Evolutionary conservation across 106 monocot genomes (phyloP), one percentile per base, ranked within the genome.

Genomic region (Hemerocallis citrina): DNA sequence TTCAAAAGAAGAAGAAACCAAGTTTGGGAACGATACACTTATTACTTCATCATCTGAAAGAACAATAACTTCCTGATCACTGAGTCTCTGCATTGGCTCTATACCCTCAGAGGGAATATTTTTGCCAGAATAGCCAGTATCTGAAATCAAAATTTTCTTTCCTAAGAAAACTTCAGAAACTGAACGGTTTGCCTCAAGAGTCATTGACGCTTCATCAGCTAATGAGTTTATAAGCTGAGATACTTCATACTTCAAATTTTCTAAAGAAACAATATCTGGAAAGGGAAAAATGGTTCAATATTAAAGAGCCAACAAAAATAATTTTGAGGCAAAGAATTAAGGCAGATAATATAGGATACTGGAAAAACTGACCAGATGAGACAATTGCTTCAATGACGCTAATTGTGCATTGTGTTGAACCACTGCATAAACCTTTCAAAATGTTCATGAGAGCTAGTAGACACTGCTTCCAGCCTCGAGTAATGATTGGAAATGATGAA

Each of bases 391-490:
- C 79, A 49, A 85, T 73, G 7, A 60, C 63, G 24, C 33, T 73
- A 52, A 80, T 47, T n/a, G 44, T 61, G 62, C 34, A 56, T 68
- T 57, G 43, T 21, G 20, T 15, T 20, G 33, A 72, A 62, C 25
- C 36, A 52, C 36, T 52, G 41, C 28, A 44, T 64, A 66, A 91
- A 40, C 46, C 50, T 74, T 73, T 84, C 7, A 98, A 48, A 75
- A 75, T 51, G 51, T 65, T 73, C 19, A 85, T 44, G 11, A 88
- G 55, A 44, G 74, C 44, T 19, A 68, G 52, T 49, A 98, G 67
- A 69, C 81, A 84, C 62, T 82, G 81, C 27, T 85, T 88, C 96
- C 96, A 98, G 65, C 91, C 84, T 66, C 91, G 84, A 31, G 12
- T 65, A 39, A 91, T 69, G 29, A 85, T 84, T 34, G 67, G 28